Conservation (phyloP, 2,329 filamentous ascomycete genomes). For the Furcasterigmium furcatum region DNA sequence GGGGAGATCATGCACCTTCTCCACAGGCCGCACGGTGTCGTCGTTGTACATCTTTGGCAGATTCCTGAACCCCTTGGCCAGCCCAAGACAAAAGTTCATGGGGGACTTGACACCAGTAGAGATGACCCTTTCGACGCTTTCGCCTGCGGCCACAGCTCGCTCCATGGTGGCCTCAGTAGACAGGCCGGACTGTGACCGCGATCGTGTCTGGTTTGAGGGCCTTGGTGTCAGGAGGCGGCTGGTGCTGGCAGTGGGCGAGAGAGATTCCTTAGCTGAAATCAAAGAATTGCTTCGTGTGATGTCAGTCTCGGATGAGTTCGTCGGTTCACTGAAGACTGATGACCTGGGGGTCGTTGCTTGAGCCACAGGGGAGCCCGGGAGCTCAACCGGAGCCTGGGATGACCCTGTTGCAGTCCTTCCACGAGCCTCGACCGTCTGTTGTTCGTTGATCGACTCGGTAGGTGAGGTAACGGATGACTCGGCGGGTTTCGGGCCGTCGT, state of each 20-base stretch:
- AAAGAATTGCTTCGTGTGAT: not conserved
- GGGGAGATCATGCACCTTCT: conserved; percentile 74
- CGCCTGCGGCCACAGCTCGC: conserved; percentile 61
- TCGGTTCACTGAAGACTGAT: not conserved
- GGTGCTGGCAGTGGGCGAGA: not conserved
- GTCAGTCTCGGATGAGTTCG: not conserved
- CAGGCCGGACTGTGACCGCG: conserved; percentile 13
- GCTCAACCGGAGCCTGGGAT: too few species aligned
- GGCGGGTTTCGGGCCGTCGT: too few species aligned
- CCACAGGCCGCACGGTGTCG: conserved; percentile 71
- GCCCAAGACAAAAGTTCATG: conserved; percentile 78
- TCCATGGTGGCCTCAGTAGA: conserved; percentile 35
- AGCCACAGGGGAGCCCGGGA: too few species aligned
- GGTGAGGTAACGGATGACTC: too few species aligned
- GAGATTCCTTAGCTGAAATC: not conserved
- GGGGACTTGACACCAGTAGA: conserved; percentile 74
- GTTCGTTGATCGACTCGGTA: too few species aligned
- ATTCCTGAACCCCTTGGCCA: conserved; percentile 87
- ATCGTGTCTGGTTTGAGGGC: conserved; percentile 11
- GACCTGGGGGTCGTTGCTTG: not conserved
- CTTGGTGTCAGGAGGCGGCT: not conserved
- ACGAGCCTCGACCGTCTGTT: too few species aligned
- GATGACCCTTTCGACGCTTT: conserved; percentile 69
- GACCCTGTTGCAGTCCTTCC: too few species aligned
- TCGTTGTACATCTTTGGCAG: conserved; percentile 83